Evolutionary conservation across 495 filamentous ascomycete species (phyloP).

Genomic region (Penicillium ucsense): DNA sequence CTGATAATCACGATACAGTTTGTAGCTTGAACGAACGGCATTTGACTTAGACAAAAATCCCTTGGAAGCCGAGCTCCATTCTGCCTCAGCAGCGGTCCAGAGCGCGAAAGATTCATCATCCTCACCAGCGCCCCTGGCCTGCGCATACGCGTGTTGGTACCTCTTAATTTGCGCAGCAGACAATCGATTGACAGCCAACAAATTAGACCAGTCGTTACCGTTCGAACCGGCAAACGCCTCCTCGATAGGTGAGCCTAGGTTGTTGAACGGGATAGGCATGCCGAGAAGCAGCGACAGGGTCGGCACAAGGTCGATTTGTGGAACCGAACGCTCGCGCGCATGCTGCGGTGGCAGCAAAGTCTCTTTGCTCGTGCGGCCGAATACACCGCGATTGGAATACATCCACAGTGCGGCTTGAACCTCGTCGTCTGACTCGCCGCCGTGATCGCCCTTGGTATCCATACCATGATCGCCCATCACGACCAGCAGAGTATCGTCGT

Average conservation of each 20-base stretch:
- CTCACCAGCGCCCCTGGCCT: conserved; percentile 52
- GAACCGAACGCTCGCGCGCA: conserved; percentile 72
- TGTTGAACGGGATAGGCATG: conserved; percentile 92
- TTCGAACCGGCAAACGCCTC: conserved; percentile 73
- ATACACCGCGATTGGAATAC: conserved; percentile 79
- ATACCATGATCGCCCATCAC: conserved; percentile 99
- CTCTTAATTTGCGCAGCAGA: conserved; percentile 79
- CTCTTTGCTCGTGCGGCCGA: conserved; percentile 62
- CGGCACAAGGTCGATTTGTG: conserved; percentile 92
- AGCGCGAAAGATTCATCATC: conserved; percentile 45
- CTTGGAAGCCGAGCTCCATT: conserved; percentile 34
- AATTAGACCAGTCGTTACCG: conserved; percentile 60
- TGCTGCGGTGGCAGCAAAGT: conserved; percentile 55
- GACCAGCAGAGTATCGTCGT: conserved; percentile 79
- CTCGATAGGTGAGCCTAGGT: conserved; percentile 87
- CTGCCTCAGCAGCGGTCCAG: conserved; percentile 45
- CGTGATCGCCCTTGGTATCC: conserved; percentile 95
- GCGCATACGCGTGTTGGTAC: conserved; percentile 65
- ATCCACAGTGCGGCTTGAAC: conserved; percentile 95
- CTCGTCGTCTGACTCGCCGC: conserved; percentile 91
- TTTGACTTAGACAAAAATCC: conserved; percentile 26
- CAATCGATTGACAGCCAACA: conserved; percentile 65
- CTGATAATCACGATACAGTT: conserved; percentile 64
- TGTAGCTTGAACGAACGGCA: conserved; percentile 36
- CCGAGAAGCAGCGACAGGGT: conserved; percentile 81